Conservation (phyloP, 371 early-diverging fungal genomes). For the Apophysomyces variabilis region DNA sequence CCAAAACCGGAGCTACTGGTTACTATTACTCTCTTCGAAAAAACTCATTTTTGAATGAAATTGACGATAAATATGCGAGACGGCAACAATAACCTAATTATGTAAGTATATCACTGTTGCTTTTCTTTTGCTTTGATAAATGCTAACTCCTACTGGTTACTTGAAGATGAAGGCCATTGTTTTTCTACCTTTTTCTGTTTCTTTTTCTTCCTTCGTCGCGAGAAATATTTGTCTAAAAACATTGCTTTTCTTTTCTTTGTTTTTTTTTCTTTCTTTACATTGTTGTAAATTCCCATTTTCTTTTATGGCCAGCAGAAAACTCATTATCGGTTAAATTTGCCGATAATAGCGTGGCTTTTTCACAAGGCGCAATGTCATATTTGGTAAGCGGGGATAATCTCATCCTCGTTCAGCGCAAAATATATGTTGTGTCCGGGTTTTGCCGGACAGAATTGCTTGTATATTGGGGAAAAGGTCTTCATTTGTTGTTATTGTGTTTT, state of each 20-base stretch:
- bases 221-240: not conserved
- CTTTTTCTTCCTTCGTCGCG: not conserved
- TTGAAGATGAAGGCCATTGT: not conserved
- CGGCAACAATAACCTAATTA: conserved; percentile 9
- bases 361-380: conserved; percentile 10
- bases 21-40: not conserved
- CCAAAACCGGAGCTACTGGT: conserved; percentile 6
- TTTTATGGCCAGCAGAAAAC: not conserved
- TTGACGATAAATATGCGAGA: conserved; percentile 7
- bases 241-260: not conserved
- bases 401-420: too few relatives aligned
- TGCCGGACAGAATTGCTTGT: too few relatives aligned
- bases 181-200: not conserved
- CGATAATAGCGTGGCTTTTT: conserved; percentile 5
- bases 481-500: too few relatives aligned
- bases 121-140: not conserved
- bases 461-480: not conserved
- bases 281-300: conserved; percentile 1
- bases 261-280: not conserved
- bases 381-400: not conserved
- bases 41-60: not conserved
- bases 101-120: not conserved
- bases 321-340: not conserved
- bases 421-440: too few relatives aligned
- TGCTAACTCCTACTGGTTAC: not conserved